Evolutionary conservation across 2,329 filamentous ascomycete species (phyloP).

Genomic region (Colletotrichum tropicale): DNA sequence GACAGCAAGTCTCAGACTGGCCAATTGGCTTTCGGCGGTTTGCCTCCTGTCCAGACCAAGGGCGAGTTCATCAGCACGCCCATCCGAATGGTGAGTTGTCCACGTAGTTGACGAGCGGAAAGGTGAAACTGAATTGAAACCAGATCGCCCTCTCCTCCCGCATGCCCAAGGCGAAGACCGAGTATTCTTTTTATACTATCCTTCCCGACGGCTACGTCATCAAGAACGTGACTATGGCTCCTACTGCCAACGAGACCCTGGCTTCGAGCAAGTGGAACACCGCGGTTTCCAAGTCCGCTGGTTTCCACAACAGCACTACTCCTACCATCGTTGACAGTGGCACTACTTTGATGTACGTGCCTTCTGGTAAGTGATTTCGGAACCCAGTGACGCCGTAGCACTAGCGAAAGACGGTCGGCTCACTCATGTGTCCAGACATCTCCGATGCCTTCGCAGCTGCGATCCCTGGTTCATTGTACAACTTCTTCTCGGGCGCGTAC

Average conservation of each 20-base stretch:
- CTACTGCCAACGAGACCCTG: neutral
- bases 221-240: neutral
- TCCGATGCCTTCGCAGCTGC: neutral
- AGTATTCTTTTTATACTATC: neutral
- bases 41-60: conserved; percentile 42
- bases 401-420: neutral
- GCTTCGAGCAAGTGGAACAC: neutral
- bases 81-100: neutral
- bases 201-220: neutral
- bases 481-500: conserved; percentile 3
- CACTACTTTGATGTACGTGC: neutral
- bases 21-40: conserved; percentile 51
- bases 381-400: no score
- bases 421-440: neutral
- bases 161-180: neutral
- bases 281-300: neutral
- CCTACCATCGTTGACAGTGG: neutral
- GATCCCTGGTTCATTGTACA: neutral
- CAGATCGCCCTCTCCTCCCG: neutral
- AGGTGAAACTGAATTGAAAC: neutral
- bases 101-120: neutral
- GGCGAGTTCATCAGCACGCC: neutral
- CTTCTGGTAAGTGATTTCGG: neutral
- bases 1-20: conserved; percentile 36
- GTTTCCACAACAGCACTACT: neutral